Conservation (phyloP, 768 basidiomycete genomes). For the Suillus sp. region DNA sequence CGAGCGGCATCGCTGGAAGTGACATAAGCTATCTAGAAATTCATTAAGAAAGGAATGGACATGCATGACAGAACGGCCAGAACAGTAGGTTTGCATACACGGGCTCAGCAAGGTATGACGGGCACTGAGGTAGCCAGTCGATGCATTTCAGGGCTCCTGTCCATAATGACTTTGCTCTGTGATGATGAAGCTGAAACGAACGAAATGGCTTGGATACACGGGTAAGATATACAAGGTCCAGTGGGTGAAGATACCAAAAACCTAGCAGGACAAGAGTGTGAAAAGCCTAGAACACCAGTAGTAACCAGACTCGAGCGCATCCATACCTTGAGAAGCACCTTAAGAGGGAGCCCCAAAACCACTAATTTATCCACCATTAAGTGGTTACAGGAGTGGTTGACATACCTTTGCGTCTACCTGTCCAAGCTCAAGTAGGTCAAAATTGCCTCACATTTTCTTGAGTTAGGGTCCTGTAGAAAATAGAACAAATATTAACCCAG, state of each 20-base stretch:
- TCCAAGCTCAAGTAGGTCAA: neutral
- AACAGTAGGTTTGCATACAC: conserved; percentile 7
- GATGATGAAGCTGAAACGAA: conserved; percentile 7
- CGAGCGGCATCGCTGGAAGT: neutral
- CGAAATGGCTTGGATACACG: conserved; percentile 5
- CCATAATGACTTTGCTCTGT: conserved; percentile 8
- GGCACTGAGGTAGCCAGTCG: conserved; percentile 1
- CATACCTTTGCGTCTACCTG: neutral
- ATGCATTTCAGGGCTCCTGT: neutral
- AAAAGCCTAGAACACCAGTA: neutral
- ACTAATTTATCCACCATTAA: neutral
- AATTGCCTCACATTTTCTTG: conserved; percentile 3
- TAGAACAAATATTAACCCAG: neutral
- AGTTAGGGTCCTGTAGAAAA: neutral
- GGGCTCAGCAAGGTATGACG: conserved; percentile 5
- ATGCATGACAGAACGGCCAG: conserved; percentile 4
- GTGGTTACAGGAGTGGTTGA: neutral
- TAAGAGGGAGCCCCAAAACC: neutral
- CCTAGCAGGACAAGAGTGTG: neutral
- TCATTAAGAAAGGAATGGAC: neutral
- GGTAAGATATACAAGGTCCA: neutral
- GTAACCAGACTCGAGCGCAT: neutral
- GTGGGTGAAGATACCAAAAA: conserved; percentile 5
- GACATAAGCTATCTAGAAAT: neutral
- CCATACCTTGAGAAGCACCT: conserved; percentile 1